Conservation (phyloP, 352 stramenopile species). For the Pythium sp. region DNA sequence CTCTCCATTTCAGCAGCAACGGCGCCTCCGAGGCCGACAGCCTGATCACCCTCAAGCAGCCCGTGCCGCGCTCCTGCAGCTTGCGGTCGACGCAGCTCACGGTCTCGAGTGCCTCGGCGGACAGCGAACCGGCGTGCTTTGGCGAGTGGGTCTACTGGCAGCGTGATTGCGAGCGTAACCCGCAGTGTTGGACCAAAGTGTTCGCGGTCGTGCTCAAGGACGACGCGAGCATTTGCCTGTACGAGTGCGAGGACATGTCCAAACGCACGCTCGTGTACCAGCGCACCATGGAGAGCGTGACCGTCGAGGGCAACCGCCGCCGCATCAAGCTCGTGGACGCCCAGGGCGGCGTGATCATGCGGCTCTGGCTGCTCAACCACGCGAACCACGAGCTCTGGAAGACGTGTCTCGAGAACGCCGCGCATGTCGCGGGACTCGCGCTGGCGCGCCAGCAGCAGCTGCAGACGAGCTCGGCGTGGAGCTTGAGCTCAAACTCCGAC, state of each 20-base stretch:
- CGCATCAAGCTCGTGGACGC: conserved; percentile 10
- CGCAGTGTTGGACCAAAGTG: conserved; percentile 44
- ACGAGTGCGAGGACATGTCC: conserved; percentile 35
- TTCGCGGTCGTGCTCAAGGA: conserved; percentile 42
- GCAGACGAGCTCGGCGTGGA: neutral
- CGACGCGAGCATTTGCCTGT: conserved; percentile 32
- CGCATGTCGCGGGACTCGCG: neutral
- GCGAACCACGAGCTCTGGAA: conserved; percentile 14
- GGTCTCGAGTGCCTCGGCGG: neutral
- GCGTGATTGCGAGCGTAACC: conserved; percentile 27
- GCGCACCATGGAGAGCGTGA: conserved; percentile 6
- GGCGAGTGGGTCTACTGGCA: conserved; percentile 52
- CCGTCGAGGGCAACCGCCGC: conserved; percentile 2
- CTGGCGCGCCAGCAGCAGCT: neutral
- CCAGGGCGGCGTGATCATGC: neutral
- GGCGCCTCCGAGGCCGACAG: neutral
- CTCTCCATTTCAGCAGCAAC: neutral
- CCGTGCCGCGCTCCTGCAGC: neutral
- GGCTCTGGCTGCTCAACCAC: conserved; percentile 13
- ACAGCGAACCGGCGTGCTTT: conserved; percentile 17
- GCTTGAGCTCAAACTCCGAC: neutral
- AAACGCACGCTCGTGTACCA: conserved; percentile 9
- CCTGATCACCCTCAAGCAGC: neutral
- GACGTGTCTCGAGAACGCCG: conserved; percentile 6
- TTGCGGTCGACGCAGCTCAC: conserved; percentile 9